Percentiles rank a stretch among this genome's conserved stretches.
phyloP scores from a whole-genome alignment of 75 land plant species.

The Pinus albicaulis region DNA sequence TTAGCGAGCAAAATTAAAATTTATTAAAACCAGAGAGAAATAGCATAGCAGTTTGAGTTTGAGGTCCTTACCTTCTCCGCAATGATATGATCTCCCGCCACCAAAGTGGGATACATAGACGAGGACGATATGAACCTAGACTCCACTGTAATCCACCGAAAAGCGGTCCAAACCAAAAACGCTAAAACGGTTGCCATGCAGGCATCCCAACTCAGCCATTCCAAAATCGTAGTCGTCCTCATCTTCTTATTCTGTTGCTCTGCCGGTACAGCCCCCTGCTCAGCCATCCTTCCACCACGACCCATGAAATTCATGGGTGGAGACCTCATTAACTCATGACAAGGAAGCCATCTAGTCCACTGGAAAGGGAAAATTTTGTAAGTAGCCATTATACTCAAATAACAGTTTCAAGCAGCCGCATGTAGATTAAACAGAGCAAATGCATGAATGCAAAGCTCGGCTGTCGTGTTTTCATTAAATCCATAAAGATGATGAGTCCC shows the following conservation, averaged over 20 bases:
- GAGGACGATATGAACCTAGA: conserved; percentile 45
- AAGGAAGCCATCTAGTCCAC: background rate
- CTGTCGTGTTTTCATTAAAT: too few relatives aligned
- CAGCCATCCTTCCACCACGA: background rate
- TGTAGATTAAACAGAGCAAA: too few relatives aligned
- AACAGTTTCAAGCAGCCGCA: too few relatives aligned
- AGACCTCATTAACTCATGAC: background rate
- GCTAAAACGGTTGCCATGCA: conserved; percentile 5
- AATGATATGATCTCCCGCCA: conserved; percentile 51
- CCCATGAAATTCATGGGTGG: background rate
- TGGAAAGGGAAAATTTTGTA: background rate
- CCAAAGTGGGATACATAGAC: conserved; percentile 69
- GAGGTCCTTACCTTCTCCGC: conserved; percentile 44
- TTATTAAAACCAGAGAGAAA: too few relatives aligned
- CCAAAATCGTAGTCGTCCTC: background rate
- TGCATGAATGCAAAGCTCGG: too few relatives aligned
- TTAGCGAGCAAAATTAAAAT: too few relatives aligned
- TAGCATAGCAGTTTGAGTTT: too few relatives aligned
- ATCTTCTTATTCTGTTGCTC: background rate
- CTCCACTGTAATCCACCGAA: conserved; percentile 36
- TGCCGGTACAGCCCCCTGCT: background rate
- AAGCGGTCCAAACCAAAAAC: conserved; percentile 14
- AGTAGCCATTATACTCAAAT: background rate
- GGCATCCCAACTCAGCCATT: background rate
- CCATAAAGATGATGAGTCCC: too few relatives aligned